Evolutionary conservation across 495 filamentous ascomycete species (phyloP), one percentile per base, ranked within the genome.

Genomic region (Annulohypoxylon nitens): DNA sequence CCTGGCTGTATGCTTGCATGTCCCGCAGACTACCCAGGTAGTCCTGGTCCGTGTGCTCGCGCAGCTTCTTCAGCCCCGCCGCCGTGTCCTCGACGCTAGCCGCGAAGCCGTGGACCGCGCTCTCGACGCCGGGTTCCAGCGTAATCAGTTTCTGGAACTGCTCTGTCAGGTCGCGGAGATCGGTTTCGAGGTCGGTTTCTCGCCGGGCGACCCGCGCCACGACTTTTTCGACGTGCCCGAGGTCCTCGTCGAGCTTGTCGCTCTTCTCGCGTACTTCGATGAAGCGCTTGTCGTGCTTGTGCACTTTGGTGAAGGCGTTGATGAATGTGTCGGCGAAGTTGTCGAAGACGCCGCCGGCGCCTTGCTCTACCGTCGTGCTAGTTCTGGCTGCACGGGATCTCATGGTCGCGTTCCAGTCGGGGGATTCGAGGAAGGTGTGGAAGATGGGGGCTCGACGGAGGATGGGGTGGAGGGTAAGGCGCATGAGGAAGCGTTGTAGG

Each of bases 401-500:
- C 95, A 99, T 97, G 41, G 93, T 94, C 16, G 93, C 91, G 78
- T 99, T 98, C 96, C 97, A 98, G 80, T 99, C 97, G 18, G 88
- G 85, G 67, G 89, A 93, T 79, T 99, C 96, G 70, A 99, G 88
- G 81, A 99, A 99, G 48, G 91, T 90, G 65, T 93, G 90, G 25
- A 99, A 88, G 51, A 97, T 87, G 57, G 87, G 81, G 5, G 91
- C 90, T 25, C 94, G 90, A n/a, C 96, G 93, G 37, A 99, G 90
- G 12, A 93, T 90, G 2, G 96, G 96, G 78, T 99, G 96, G 33
- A 97, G 85, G 0, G 93, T 89, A 57, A 98, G 79, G 9, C 96
- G 93, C 74, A 92, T 91, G 33, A 99, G 86, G 78, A 98, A 99
- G 47, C 96, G 92, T 78, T 97, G 91, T 59, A 99, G 85, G 16